A percentile compares a stretch with the other conserved stretches of the same genome.
phyloP scores from a whole-genome alignment of 495 filamentous ascomycete species.

The Hypoxylon rickii region DNA sequence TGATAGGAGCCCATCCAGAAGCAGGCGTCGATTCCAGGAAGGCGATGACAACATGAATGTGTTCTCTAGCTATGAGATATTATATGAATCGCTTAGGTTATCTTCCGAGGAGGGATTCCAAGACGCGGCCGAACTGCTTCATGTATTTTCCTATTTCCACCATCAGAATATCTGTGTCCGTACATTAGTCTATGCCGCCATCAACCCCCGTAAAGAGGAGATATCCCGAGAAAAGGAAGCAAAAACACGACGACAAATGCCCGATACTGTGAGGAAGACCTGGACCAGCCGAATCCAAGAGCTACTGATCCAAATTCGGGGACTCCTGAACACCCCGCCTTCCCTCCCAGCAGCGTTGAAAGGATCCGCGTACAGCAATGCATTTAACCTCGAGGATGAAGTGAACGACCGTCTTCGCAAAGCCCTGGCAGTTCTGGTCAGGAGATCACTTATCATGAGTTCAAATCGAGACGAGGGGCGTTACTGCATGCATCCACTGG shows the following conservation, averaged over 20 bases:
- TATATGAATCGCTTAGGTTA: constrained; percentile 31
- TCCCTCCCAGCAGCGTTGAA: constrained; percentile 12
- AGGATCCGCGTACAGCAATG: constrained; percentile 9
- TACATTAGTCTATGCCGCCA: constrained; percentile 31
- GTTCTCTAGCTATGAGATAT: constrained; percentile 43
- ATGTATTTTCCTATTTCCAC: constrained; percentile 47
- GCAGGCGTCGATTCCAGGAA: constrained; percentile 5
- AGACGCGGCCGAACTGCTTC: constrained; percentile 47
- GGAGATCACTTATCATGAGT: constrained; percentile 39
- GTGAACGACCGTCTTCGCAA: constrained; percentile 25
- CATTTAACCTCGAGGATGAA: not conserved
- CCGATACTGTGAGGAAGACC: not conserved
- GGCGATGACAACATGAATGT: constrained; percentile 37
- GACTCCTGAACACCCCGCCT: constrained; percentile 1
- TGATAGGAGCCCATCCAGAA: constrained; percentile 12
- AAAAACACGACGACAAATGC: not conserved
- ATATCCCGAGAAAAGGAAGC: constrained; percentile 4
- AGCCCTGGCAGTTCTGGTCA: constrained; percentile 35
- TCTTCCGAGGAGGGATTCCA: constrained; percentile 15
- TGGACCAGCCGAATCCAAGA: constrained; percentile 4
- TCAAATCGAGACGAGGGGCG: constrained; percentile 29
- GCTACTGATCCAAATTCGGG: not conserved
- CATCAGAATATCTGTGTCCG: constrained; percentile 42
- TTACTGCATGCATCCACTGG: constrained; percentile 49
- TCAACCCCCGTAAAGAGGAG: constrained; percentile 16